phyloP scores from a whole-genome alignment of 345 rosid genomes.

The Linum usitatissimum region DNA sequence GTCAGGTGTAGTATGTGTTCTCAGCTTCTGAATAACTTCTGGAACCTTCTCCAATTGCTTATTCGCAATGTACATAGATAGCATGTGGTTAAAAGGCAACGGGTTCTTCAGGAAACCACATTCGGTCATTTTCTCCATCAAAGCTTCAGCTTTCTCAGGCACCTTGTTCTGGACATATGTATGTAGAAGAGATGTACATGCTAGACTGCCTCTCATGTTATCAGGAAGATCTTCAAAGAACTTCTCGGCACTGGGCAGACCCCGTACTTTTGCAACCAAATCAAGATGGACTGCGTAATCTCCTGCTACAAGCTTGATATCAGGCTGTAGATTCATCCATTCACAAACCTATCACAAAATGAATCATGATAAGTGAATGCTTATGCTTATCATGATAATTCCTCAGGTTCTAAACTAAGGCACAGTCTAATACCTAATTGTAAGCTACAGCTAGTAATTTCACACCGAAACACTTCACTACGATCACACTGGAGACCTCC shows the following conservation, averaged over 20 bases:
- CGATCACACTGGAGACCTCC: not conserved
- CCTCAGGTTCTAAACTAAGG: not conserved
- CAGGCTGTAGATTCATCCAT: constrained; percentile 75
- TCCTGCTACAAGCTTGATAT: constrained; percentile 64
- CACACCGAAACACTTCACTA: not conserved
- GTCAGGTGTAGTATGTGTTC: constrained; percentile 51
- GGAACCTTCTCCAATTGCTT: constrained; percentile 52
- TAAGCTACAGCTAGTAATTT: too few species aligned
- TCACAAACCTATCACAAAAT: constrained; percentile 55
- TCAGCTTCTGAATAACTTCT: constrained; percentile 42
- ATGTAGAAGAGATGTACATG: constrained; percentile 82
- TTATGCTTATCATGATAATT: not conserved
- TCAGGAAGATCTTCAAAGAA: constrained; percentile 84
- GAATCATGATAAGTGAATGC: not conserved
- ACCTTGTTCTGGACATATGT: constrained; percentile 47
- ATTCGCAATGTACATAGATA: constrained; percentile 47
- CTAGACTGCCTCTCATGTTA: constrained; percentile 44
- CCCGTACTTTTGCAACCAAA: constrained; percentile 67
- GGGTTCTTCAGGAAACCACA: constrained; percentile 53
- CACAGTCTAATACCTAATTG: not conserved
- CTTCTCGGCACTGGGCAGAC: constrained; percentile 73
- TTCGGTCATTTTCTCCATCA: constrained; percentile 67
- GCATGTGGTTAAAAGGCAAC: constrained; percentile 70
- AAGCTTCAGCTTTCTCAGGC: constrained; percentile 58
- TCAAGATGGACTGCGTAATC: constrained; percentile 90